phyloP scores from a whole-genome alignment of 805 yeast species.

The Jamesozyma gamospora region DNA sequence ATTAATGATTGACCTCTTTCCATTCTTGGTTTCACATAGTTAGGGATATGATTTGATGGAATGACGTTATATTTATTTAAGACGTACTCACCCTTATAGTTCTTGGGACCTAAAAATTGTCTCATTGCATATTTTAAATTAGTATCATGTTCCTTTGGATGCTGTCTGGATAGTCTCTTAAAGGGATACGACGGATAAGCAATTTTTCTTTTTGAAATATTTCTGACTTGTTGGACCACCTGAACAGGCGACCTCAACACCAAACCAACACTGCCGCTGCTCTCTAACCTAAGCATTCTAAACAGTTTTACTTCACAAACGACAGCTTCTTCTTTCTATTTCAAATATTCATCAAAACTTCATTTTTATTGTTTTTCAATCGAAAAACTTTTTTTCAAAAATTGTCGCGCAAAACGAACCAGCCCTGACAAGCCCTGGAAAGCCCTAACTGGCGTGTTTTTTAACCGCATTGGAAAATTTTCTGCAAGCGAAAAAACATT shows the following conservation, averaged over 20 bases:
- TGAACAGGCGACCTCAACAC: neutral
- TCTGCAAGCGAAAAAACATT: neutral
- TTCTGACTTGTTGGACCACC: conserved; percentile 32
- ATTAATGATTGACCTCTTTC: conserved; percentile 34
- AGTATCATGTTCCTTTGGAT: conserved; percentile 36
- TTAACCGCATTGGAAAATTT: no score
- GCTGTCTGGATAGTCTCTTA: conserved; percentile 33
- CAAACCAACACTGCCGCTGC: neutral
- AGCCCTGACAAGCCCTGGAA: no score
- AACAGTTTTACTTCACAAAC: no score
- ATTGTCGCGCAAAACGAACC: no score
- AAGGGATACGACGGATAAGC: conserved; percentile 48
- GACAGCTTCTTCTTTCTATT: no score
- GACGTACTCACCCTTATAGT: conserved; percentile 71
- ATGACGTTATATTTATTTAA: conserved; percentile 66
- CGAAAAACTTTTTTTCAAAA: no score
- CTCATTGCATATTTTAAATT: conserved; percentile 55
- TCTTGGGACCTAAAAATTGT: conserved; percentile 73
- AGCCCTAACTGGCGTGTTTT: no score
- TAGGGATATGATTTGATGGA: conserved; percentile 58
- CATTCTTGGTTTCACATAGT: conserved; percentile 52
- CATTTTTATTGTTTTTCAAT: no score
- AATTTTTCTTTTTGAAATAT: conserved; percentile 41
- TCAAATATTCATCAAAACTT: no score
- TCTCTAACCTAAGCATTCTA: no score